Base-by-base conservation (phyloP, 148 eudicot genomes). In the Tetragonia tetragonoides region DNA sequence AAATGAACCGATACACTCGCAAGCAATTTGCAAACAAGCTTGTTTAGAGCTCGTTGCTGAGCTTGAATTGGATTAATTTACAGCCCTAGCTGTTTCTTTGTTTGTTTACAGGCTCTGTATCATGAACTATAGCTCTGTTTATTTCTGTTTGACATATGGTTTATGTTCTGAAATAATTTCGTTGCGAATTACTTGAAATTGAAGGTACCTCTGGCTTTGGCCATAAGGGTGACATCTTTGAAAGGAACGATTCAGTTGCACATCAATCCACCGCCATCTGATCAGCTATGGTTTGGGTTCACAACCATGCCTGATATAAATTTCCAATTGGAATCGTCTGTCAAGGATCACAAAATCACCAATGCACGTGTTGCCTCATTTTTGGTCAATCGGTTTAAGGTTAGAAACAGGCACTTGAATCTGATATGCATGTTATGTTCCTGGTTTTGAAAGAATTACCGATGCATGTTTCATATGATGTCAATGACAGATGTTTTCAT, bases 201-300 rank as follows among this genome's bases (percentile, higher is more conserved):
- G 81, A 85, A 95, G 99, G 99, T 95, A 73, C 97, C 99, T 51
- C 85, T 95, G 72, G 78, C 91, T 16, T 80, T 95, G 88, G 89
- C 87, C 73, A 84, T 93, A 87, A 89, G 86, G 88, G 89, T 95
- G 60, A 72, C 90, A 75, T 80, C 93, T 70, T 86, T 95, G 75
- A 84, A 75, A 81, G 99, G 99, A 83, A 89, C 98, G 11, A 57
- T 95, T 73, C 92, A 87, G 80, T 78, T 95, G 79, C 88, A 83
- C 74, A 87, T 95, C 74, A 93, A 93, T 86, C 92, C 99, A 15
- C 99, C 99, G 40, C 99, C 99, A 74, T 90, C 97, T 39, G 99
- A 95, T 86, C 97, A 90, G 73, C 61, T 95, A 34, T 95, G 99
- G 99, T 87, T 89, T 73, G 94, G 92, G 59, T 95, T 95, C 83